Conservation (phyloP, 176 grass and related monocot species). For the Phragmites australis region DNA sequence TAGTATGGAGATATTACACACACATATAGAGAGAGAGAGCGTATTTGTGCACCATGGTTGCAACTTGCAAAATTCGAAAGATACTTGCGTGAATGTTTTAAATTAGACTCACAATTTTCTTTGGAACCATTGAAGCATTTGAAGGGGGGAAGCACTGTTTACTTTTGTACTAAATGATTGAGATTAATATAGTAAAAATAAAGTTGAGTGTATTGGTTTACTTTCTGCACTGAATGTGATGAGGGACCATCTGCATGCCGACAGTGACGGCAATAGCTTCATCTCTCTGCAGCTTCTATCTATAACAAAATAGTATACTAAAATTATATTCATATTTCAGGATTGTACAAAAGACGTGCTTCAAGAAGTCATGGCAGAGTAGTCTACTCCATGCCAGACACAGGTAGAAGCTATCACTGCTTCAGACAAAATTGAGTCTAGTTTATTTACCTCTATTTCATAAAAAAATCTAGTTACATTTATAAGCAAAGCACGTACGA, state of each 20-base stretch:
- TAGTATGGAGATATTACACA: no score
- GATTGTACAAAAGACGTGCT: neutral
- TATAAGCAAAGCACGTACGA: neutral
- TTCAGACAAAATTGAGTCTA: neutral
- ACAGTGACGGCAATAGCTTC: slow-evolving; percentile 7
- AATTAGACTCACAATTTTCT: neutral
- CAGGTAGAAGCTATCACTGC: neutral
- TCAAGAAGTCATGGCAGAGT: slow-evolving; percentile 1
- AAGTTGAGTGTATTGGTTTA: neutral
- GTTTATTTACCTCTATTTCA: neutral
- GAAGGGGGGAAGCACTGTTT: neutral
- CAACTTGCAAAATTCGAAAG: neutral
- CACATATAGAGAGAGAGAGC: no score
- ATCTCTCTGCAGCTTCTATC: neutral
- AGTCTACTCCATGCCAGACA: neutral
- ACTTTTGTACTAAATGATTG: neutral
- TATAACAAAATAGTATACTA: neutral
- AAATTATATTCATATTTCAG: neutral
- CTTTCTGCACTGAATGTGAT: slow-evolving; percentile 38
- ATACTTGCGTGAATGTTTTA: neutral
- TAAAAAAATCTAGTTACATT: no score
- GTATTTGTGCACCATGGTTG: neutral
- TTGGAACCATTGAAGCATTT: neutral
- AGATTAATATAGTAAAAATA: neutral
- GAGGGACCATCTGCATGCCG: slow-evolving; percentile 41